These are phyloP conservation scores for Geum urbanum DNA, from an alignment of 306 rosid species.

Conservation along the genomic window DNA sequence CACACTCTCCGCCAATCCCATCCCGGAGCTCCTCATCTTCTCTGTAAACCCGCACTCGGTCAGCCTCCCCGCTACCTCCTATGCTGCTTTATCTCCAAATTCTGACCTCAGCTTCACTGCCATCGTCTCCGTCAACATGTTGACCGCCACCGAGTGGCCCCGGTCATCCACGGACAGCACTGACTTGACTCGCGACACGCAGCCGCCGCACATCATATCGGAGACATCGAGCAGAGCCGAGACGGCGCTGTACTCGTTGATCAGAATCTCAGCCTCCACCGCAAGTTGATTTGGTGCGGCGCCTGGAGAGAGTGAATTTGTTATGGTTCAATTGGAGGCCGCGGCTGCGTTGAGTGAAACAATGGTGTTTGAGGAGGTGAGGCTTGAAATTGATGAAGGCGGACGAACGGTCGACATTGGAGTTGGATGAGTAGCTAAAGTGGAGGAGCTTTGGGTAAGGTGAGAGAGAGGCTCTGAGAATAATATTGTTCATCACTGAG, in stretches of 20 bases:
- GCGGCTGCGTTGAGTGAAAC: constrained; percentile 15
- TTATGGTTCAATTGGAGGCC: constrained; percentile 16
- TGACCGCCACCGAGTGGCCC: constrained; percentile 85
- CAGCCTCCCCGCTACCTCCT: constrained; percentile 55
- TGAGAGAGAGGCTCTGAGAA: constrained; percentile 34
- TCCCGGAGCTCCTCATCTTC: constrained; percentile 56
- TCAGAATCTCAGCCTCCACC: constrained; percentile 3
- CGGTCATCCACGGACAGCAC: constrained; percentile 70
- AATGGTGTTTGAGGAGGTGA: constrained; percentile 26
- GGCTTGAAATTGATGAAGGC: constrained; percentile 42
- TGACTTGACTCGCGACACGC: constrained; percentile 84
- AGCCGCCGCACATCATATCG: constrained; percentile 96
- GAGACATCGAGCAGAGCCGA: constrained; percentile 71
- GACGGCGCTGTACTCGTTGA: constrained; percentile 23
- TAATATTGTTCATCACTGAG: constrained; percentile 30
- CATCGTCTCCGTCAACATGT: constrained; percentile 96
- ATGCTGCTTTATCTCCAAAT: constrained; percentile 15
- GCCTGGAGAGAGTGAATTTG: constrained; percentile 34
- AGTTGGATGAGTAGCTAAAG: constrained; percentile 29
- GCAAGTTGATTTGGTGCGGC: constrained; percentile 13
- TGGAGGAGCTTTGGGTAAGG: constrained; percentile 32
- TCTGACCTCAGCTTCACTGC: constrained; percentile 61
- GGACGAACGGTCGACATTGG: constrained; percentile 9
- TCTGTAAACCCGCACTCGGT: constrained; percentile 80
- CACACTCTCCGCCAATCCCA: constrained; percentile 81